Percentiles rank a stretch among this genome's conserved stretches.
phyloP scores from a whole-genome alignment of 345 rosid species.

The Rubroshorea leprosula region DNA sequence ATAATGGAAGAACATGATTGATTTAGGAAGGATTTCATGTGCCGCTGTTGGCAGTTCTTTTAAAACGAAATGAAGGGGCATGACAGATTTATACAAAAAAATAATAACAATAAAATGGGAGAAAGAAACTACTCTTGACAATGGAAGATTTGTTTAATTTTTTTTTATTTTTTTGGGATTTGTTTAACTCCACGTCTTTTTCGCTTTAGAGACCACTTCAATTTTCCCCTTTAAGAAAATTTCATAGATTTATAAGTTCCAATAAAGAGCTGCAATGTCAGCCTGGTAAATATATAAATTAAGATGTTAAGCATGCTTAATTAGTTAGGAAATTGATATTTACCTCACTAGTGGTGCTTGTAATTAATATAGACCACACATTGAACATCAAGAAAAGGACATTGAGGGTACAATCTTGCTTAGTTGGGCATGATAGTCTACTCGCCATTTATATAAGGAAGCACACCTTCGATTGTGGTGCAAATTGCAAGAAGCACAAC shows the following conservation, averaged over 20 bases:
- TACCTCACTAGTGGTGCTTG: neutral
- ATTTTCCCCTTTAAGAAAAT: too few species aligned
- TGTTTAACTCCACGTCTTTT: neutral
- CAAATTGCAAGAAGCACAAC: too few species aligned
- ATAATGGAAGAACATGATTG: slow-evolving; percentile 16
- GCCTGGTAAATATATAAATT: too few species aligned
- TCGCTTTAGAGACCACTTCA: too few species aligned
- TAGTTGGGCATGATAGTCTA: neutral
- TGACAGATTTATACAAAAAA: too few species aligned
- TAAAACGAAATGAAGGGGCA: slow-evolving; percentile 1
- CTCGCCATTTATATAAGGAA: neutral
- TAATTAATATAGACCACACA: neutral
- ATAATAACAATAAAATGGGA: too few species aligned
- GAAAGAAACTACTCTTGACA: neutral
- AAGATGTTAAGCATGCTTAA: neutral
- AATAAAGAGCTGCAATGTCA: too few species aligned
- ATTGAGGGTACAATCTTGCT: too few species aligned
- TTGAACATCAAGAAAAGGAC: too few species aligned
- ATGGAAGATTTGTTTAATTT: neutral
- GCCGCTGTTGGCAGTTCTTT: neutral
- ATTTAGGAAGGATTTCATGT: neutral
- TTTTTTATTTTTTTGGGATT: too few species aligned
- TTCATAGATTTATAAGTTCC: too few species aligned
- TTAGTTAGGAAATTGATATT: neutral
- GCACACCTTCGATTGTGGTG: slow-evolving; percentile 1